These are phyloP conservation scores for Russula sp. DNA, from an alignment of 768 basidiomycete genomes.

Conservation along the genomic window DNA sequence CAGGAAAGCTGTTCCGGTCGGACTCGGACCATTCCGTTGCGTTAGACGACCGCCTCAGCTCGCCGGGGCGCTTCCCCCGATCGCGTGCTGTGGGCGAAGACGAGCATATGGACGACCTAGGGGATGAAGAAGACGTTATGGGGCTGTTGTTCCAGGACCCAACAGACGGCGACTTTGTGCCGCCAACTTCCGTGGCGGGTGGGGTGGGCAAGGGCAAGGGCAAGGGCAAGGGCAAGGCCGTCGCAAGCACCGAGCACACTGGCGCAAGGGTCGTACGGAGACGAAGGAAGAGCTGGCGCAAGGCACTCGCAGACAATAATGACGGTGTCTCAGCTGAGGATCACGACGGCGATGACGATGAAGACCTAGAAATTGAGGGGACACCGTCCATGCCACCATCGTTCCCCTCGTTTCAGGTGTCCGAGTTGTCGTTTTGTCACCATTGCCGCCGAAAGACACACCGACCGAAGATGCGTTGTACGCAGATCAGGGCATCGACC, in stretches of 20 bases:
- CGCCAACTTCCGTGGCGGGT: neutral
- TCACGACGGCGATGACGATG: neutral
- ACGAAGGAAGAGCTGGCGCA: slow-evolving; percentile 14
- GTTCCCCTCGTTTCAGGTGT: no score
- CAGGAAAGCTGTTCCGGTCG: neutral
- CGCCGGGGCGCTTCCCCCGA: neutral
- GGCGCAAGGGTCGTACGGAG: neutral
- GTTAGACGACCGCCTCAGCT: neutral
- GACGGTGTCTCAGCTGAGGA: neutral
- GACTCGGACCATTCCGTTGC: neutral
- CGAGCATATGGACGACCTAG: neutral
- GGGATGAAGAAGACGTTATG: slow-evolving; percentile 6
- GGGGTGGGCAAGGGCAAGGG: neutral
- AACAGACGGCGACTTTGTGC: neutral
- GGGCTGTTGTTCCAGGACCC: neutral
- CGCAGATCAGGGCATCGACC: neutral
- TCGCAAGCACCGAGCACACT: neutral
- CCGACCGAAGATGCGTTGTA: slow-evolving; percentile 17
- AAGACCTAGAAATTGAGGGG: neutral
- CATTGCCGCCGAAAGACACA: slow-evolving; percentile 15
- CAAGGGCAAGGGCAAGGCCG: neutral
- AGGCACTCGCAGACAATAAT: neutral
- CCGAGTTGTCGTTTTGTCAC: slow-evolving; percentile 7
- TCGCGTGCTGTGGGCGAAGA: neutral
- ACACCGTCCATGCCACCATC: neutral